Conservation (phyloP, 106 monocot genomes). For the Allium fistulosum region DNA sequence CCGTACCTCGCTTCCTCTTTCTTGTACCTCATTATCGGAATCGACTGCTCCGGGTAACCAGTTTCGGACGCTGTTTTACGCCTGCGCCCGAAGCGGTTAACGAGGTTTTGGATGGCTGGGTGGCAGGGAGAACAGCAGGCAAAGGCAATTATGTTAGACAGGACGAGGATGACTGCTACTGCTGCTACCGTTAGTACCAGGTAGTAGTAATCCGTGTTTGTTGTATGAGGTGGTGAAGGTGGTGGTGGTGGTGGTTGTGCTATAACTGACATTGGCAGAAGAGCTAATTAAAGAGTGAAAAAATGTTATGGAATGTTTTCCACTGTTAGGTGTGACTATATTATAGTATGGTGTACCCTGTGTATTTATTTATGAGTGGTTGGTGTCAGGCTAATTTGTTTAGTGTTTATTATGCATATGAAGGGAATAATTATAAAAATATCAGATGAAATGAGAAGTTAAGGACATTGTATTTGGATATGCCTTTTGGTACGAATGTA, state of each 20-base stretch:
- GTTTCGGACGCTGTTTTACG: background rate
- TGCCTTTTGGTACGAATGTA: too few species aligned
- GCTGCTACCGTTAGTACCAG: background rate
- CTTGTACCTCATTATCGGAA: background rate
- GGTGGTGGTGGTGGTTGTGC: background rate
- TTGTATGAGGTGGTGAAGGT: background rate
- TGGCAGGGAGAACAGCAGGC: constrained; percentile 1
- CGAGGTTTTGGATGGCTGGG: background rate
- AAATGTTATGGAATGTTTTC: too few species aligned
- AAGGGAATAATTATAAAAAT: too few species aligned
- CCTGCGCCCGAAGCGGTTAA: background rate
- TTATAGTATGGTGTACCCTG: too few species aligned
- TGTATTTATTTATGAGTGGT: too few species aligned
- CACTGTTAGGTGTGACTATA: too few species aligned
- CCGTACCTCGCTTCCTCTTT: background rate
- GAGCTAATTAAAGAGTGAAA: too few species aligned
- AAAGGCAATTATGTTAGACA: constrained; percentile 1
- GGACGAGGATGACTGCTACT: constrained; percentile 2
- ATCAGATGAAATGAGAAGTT: too few species aligned
- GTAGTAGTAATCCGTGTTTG: constrained; percentile 3
- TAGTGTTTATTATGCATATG: too few species aligned
- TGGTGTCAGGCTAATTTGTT: too few species aligned
- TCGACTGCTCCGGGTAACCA: background rate
- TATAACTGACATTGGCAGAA: too few species aligned
- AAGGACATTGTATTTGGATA: too few species aligned